Base-by-base conservation (phyloP, 768 basidiomycete genomes). In the Tulasnella sp. region DNA sequence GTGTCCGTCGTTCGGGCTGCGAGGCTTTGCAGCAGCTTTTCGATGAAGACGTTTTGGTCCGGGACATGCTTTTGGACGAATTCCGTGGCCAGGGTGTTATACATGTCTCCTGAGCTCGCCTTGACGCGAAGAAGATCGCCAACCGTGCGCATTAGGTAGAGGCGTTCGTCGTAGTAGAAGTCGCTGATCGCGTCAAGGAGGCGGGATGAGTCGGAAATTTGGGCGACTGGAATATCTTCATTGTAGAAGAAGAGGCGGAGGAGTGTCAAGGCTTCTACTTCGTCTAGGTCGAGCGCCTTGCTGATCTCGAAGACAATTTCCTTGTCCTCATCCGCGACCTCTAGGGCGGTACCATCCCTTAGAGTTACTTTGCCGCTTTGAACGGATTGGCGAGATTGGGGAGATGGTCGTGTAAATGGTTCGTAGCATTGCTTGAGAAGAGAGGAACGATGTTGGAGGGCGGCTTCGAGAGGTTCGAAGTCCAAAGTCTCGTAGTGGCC, bases 121-220 rank as follows among this genome's bases (percentile, higher is more conserved):
- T 89, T 88, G 3, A 92, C 90, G 70, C 93, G 90, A 74, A 96
- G 89, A 3, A 98, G 87, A 0, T 93, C 91, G 9, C 92, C 89
- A 75, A 94, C 88, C 40, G 90, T 85, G 57, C 92, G 90, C 18
- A 92, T 85, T 69, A 91, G 83, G 81, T 88, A 90, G 23, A 96
- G 87, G 16, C 92, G 88, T 83, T 98, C 95, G 5, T 91, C 90
- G 80, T 90, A 90, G 83, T 93, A 93, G 88, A 94, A 95, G 7
- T 91, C 89, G 0, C 91, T 92, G 81, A 97, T 90, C 37, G 89
- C 89, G 76, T 90, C 88, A 39, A 94, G 83, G 20, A 93, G 85
- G 20, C 35, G 44, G 37, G 39, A 37, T 29, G 61, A 39, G 29
- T 73, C 79, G 74, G 77, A 42, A 40, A 69, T 32, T 42, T 42